These are phyloP conservation scores for Arabidopsis suecica DNA, from an alignment of 345 rosid genomes.

Conservation along the genomic window DNA sequence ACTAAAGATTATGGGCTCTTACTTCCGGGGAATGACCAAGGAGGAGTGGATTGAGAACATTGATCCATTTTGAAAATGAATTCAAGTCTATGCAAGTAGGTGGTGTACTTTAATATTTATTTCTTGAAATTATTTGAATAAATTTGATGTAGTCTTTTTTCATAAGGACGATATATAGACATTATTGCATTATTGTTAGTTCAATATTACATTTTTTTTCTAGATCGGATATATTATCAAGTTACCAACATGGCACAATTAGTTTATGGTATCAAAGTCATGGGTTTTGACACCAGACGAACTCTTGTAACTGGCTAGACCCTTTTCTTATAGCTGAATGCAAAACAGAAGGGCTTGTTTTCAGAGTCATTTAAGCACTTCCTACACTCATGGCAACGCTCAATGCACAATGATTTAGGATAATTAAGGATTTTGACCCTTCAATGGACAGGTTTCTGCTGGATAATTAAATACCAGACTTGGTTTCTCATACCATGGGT, in stretches of 20 bases:
- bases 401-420: constrained; percentile 38
- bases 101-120: no score
- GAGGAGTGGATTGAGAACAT: background rate
- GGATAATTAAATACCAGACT: constrained; percentile 45
- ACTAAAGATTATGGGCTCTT: constrained; percentile 3
- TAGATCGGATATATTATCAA: no score
- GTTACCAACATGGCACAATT: no score
- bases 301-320: constrained; percentile 1
- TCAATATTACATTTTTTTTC: no score
- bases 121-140: no score
- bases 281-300: constrained; percentile 21
- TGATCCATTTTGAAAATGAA: background rate
- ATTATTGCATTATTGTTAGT: no score
- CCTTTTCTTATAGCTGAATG: constrained; percentile 34
- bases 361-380: constrained; percentile 41
- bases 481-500: constrained; percentile 40
- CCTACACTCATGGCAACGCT: constrained; percentile 45
- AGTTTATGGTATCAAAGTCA: background rate
- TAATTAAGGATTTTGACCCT: constrained; percentile 19
- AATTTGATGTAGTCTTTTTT: no score
- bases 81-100: background rate
- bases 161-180: no score
- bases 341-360: constrained; percentile 37
- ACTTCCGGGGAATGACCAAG: background rate
- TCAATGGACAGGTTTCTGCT: constrained; percentile 31